A percentile compares a stretch with the other conserved stretches of the same genome.
phyloP scores from a whole-genome alignment of 495 filamentous ascomycete species.

The Mycothermus thermophilus region DNA sequence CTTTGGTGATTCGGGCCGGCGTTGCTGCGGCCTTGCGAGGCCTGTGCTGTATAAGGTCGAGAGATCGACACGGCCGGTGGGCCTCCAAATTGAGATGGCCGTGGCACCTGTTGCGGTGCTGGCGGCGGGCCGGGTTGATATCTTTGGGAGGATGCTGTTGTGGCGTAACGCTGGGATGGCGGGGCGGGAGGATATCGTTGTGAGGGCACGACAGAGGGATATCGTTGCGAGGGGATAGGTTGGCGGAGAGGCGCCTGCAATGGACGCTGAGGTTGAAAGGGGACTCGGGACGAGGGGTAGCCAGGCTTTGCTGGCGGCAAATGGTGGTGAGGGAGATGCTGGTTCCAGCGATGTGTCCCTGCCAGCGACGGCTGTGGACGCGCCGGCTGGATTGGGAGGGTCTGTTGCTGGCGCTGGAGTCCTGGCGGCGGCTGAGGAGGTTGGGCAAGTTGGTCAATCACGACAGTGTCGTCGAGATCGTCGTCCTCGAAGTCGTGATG shows the following conservation, averaged over 20 bases:
- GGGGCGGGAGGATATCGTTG: not conserved
- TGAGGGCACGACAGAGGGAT: constrained; percentile 3
- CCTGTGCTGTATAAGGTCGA: constrained; percentile 8
- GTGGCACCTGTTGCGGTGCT: constrained; percentile 6
- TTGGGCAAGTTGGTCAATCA: constrained; percentile 16
- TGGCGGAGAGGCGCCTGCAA: constrained; percentile 1
- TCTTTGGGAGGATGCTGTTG: too few species aligned
- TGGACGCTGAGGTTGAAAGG: constrained; percentile 4
- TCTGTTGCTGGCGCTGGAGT: constrained; percentile 3
- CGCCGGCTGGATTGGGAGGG: constrained; percentile 7
- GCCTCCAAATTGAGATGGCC: constrained; percentile 17
- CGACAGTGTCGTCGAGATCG: constrained; percentile 19
- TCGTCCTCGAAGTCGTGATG: constrained; percentile 16
- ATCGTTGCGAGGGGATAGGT: constrained; percentile 12
- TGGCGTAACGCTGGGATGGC: not conserved
- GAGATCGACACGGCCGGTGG: constrained; percentile 4
- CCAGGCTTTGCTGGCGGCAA: constrained; percentile 1
- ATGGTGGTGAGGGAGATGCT: constrained; percentile 6
- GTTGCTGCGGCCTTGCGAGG: constrained; percentile 5
- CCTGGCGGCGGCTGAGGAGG: not conserved
- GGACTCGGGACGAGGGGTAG: constrained; percentile 7
- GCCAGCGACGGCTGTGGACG: constrained; percentile 4
- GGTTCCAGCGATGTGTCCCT: constrained; percentile 14
- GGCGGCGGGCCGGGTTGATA: constrained; percentile 4
- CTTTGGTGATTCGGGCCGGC: constrained; percentile 5